Base-by-base conservation (phyloP, 1,139 yeast genomes). In the Sugiyamaella sp. region DNA sequence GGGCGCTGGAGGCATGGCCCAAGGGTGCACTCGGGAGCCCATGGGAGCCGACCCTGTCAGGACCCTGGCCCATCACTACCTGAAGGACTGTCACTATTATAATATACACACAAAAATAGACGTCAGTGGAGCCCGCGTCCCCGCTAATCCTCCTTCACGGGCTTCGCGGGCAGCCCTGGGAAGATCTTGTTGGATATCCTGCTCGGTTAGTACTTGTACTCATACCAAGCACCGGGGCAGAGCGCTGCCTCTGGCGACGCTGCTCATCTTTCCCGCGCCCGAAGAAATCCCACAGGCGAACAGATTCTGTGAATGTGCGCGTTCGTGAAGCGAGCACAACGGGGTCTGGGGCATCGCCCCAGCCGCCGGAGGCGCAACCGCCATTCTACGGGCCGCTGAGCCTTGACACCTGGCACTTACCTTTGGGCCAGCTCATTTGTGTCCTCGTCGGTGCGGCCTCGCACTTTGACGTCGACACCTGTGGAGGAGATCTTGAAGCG, bases 391-490 rank as follows among this genome's bases (percentile, higher is more conserved):
- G 21, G n/a, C 10, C 17, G 24, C 10, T 17, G 19, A 14, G 10
- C 25, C 44, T 22, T 16, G 3, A 4, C 10, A 25, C 24, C 19
- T 32, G 19, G 5, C 17, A 53, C 61, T 25, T 39, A 58, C 61
- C 52, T 48, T 45, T 56, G 57, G 4, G 62, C 60, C 9, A 49
- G 29, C 14, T 46, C 54, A 24, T 52, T 38, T 25, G 46, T 46
- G 21, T 55, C 60, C 14, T 52, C 55, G 14, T 51, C 52, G 4
- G 57, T 41, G 8, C 48, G 44, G 20, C 53, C 42, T 17, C 43
- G 49, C n/a, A 59, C 55, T 17, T 49, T 44, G 29, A 59, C 10
- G 19, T 52, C 54, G 5, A 59, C 53, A 6, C 60, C 60, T 9
- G 35, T 51, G n/a, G 52, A 46, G 3, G 55, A 48, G 35, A 59